Base-by-base conservation (phyloP, 352 stramenopile species). In the Salisapilia sapeloensis region DNA sequence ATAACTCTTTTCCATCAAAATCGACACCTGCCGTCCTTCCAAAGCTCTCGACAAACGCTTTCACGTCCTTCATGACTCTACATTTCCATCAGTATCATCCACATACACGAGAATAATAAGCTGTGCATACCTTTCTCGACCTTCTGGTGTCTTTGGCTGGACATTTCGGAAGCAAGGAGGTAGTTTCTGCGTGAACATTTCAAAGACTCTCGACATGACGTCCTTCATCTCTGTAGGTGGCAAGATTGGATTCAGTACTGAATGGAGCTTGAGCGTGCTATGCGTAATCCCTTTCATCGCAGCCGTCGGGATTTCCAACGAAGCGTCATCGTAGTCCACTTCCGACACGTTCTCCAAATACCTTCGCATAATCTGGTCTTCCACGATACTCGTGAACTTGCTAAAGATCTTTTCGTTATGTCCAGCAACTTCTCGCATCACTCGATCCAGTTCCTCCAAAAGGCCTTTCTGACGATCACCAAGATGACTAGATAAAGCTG, bases 351-450 rank as follows among this genome's bases (percentile, higher is more conserved):
- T 82, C 34, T 87, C 71, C 28, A 91, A 31, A 33, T 78, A 83
- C 4, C 91, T 66, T 42, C 96, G 94, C 53, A 98, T 92, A 48
- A 97, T 96, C 42, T 90, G 74, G 36, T 96, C 89, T 46, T 94
- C 90, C 35, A 98, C 94, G 34, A 98, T 97, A 34, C 67, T 93
- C 1, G 95, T 95, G 56, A 98, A 97, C 47, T 97, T 98, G 48
- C 72, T 92, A 33, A 97, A 81, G 46, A 98, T 96, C 44, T 97
- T 97, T 51, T 97, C 84, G 44, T 92, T 93, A 56, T 98, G 92
- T 35, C 97, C 92, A 4, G 67, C 65, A 42, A 96, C 97, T 50
- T 97, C 92, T 33, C 82, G 72, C 45, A 93, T 56, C 8, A 97
- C 94, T 29, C 84, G 87, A 44, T 98, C 93, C 33, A 98, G 78